phyloP scores from a whole-genome alignment of 2,329 filamentous ascomycete species.

The Hymenoscyphus infarciens region DNA sequence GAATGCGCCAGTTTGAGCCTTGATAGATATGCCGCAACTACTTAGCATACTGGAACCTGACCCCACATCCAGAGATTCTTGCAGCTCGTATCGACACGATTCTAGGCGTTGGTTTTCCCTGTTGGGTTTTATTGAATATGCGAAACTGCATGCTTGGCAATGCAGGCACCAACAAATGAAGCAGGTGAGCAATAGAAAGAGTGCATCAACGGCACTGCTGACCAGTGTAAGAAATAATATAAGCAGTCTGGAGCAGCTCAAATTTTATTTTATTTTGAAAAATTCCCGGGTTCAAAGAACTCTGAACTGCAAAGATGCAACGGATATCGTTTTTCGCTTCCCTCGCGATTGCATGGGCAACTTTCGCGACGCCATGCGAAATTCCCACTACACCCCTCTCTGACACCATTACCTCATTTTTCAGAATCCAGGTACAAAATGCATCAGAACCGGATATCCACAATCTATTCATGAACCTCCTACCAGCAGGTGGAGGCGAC shows the following conservation, averaged over 20 bases:
- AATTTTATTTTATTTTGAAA: background rate
- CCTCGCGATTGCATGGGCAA: slow-evolving; percentile 22
- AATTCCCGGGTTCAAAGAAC: background rate
- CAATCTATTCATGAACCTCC: slow-evolving; percentile 39
- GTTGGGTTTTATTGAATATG: background rate
- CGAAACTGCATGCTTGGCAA: background rate
- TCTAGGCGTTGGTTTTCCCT: background rate
- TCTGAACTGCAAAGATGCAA: slow-evolving; percentile 14
- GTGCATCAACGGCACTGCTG: background rate
- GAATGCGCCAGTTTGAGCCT: no score
- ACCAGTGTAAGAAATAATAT: background rate
- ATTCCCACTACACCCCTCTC: slow-evolving; percentile 33
- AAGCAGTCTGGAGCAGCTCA: background rate
- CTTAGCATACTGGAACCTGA: no score
- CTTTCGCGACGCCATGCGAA: slow-evolving; percentile 30
- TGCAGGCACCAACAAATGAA: slow-evolving; percentile 4
- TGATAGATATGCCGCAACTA: no score
- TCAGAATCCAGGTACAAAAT: slow-evolving; percentile 40
- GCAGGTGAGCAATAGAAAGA: background rate
- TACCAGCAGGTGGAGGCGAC: slow-evolving; percentile 41
- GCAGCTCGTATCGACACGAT: background rate
- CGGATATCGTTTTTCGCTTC: slow-evolving; percentile 7
- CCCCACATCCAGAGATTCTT: background rate
- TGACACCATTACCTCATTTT: slow-evolving; percentile 36
- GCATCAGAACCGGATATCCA: slow-evolving; percentile 37